These are phyloP conservation scores for Boletellus sp. DNA, from an alignment of 768 basidiomycete species.

Conservation along the genomic window DNA sequence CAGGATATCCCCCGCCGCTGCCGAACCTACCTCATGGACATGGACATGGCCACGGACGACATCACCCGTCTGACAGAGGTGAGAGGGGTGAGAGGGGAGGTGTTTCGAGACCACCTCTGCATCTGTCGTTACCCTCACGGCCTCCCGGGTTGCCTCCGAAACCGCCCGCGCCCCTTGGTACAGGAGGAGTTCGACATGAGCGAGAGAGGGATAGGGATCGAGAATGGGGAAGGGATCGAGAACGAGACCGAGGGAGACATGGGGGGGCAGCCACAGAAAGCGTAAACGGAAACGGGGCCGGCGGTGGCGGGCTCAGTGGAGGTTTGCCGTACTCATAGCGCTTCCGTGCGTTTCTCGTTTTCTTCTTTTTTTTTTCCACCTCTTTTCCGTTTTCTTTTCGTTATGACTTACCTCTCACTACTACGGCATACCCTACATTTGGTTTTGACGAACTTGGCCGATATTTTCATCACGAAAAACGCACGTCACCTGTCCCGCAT, in stretches of 20 bases:
- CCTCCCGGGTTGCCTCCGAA: slow-evolving; percentile 20
- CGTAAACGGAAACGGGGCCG: slow-evolving; percentile 2
- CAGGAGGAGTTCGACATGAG: slow-evolving; percentile 16
- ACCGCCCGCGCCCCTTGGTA: slow-evolving; percentile 13
- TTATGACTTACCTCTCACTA: neutral
- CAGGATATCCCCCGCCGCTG: slow-evolving; percentile 19
- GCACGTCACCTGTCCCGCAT: slow-evolving; percentile 14
- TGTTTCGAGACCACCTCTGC: slow-evolving; percentile 4
- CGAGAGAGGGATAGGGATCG: slow-evolving; percentile 16
- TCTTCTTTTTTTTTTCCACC: neutral
- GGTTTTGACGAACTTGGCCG: neutral
- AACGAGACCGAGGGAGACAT: slow-evolving; percentile 18
- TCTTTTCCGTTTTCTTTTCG: neutral
- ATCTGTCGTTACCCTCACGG: slow-evolving; percentile 20
- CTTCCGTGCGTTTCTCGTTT: neutral
- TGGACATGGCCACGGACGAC: slow-evolving; percentile 7
- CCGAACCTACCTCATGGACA: slow-evolving; percentile 9
- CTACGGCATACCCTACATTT: neutral
- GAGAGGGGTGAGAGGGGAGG: slow-evolving; percentile 13
- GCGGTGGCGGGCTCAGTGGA: slow-evolving; percentile 14
- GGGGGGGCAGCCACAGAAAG: slow-evolving; percentile 8
- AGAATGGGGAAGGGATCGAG: slow-evolving; percentile 7
- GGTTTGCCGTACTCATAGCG: slow-evolving; percentile 31
- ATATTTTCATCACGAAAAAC: slow-evolving; percentile 5
- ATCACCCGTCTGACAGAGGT: slow-evolving; percentile 13